These are phyloP conservation scores for Pyracantha coccinea DNA, from an alignment of 331 rosid species.

Conservation along the genomic window DNA sequence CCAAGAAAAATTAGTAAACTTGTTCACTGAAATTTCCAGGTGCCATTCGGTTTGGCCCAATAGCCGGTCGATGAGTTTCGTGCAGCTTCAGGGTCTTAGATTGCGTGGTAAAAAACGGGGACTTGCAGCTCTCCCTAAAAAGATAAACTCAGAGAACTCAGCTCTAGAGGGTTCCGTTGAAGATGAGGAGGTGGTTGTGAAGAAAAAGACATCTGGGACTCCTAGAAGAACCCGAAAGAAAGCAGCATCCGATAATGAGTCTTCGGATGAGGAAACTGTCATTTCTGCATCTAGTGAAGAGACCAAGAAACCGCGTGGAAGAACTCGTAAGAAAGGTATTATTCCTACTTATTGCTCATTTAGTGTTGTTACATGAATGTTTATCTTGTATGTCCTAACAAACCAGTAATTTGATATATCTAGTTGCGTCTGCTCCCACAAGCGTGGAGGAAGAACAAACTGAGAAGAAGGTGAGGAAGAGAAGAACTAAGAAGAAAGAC, in stretches of 20 bases:
- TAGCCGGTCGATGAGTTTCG: slow-evolving; percentile 27
- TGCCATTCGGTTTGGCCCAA: slow-evolving; percentile 34
- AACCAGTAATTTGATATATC: slow-evolving; percentile 7
- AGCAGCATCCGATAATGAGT: slow-evolving; percentile 29
- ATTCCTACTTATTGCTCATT: slow-evolving; percentile 2
- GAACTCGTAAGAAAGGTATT: slow-evolving; percentile 60
- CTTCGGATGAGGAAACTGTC: slow-evolving; percentile 31
- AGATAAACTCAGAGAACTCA: slow-evolving; percentile 39
- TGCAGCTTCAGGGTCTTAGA: slow-evolving; percentile 39
- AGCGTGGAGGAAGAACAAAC: slow-evolving; percentile 42
- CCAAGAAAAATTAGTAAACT: background rate
- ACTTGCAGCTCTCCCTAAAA: slow-evolving; percentile 54
- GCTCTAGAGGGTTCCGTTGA: slow-evolving; percentile 31
- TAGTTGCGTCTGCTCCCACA: slow-evolving; percentile 50
- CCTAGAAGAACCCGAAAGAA: slow-evolving; percentile 51
- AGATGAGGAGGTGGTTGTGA: slow-evolving; percentile 44
- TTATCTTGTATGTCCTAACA: slow-evolving; percentile 14
- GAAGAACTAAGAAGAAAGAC: slow-evolving; percentile 41
- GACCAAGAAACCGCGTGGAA: slow-evolving; percentile 41
- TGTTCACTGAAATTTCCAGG: slow-evolving; percentile 38
- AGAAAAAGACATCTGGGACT: slow-evolving; percentile 46
- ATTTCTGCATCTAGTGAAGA: slow-evolving; percentile 27
- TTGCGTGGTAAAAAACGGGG: slow-evolving; percentile 39
- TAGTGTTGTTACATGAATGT: background rate
- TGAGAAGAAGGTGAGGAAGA: slow-evolving; percentile 52